phyloP scores from a whole-genome alignment of 2,329 filamentous ascomycete species.

The Microdochium paspali region DNA sequence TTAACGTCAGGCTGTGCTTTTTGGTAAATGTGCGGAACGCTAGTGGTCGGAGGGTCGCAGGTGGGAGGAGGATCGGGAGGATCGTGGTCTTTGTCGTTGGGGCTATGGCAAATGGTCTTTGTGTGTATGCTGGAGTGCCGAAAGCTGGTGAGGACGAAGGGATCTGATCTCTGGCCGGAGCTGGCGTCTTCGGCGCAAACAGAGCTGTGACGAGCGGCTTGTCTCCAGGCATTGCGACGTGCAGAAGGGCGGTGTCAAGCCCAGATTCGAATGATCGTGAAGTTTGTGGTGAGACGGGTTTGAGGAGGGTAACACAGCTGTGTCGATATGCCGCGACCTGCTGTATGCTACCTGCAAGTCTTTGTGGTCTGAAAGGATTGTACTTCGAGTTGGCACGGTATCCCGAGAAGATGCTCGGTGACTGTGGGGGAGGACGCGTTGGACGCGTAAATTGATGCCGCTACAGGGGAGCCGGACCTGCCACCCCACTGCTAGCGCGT shows the following conservation, averaged over 20 bases:
- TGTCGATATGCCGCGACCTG: no score
- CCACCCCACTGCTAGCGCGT: constrained; percentile 3
- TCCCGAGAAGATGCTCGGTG: neutral
- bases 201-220: constrained; percentile 23
- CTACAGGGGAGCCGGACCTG: constrained; percentile 3
- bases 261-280: neutral
- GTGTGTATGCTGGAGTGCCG: constrained; percentile 73
- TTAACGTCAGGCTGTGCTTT: constrained; percentile 90
- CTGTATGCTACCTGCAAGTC: no score
- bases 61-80: constrained; percentile 81
- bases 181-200: constrained; percentile 25
- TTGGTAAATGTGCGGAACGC: constrained; percentile 96
- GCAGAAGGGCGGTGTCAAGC: no score
- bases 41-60: constrained; percentile 75
- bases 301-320: no score
- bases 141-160: constrained; percentile 89
- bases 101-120: constrained; percentile 51
- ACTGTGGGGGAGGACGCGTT: constrained; percentile 12
- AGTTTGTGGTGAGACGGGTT: no score
- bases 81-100: constrained; percentile 50
- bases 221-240: constrained; percentile 13
- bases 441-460: constrained; percentile 14
- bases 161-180: constrained; percentile 45
- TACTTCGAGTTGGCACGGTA: neutral
- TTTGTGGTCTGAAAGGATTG: no score